Conservation (phyloP, 805 yeast species). For the Debaryomyces castellii region DNA sequence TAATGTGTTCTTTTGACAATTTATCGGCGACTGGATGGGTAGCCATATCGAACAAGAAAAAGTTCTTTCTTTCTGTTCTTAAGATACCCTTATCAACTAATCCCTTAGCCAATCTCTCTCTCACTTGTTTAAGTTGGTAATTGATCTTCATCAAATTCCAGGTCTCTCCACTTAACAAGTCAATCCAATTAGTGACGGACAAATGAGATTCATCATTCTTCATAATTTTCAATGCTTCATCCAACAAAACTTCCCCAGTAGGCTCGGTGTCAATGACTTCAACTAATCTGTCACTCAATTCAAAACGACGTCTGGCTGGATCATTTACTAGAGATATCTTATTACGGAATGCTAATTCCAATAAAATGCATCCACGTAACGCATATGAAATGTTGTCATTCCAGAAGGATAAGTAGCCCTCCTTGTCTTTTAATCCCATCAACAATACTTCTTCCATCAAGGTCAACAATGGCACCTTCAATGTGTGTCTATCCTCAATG, state of each 20-base stretch:
- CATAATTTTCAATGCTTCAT: constrained; percentile 90
- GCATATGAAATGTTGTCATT: constrained; percentile 97
- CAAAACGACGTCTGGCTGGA: constrained; percentile 86
- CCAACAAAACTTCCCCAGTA: constrained; percentile 93
- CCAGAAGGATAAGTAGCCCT: constrained; percentile 97
- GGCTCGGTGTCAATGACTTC: constrained; percentile 83
- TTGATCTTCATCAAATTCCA: constrained; percentile 95
- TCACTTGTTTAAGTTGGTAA: constrained; percentile 94
- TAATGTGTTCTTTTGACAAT: constrained; percentile 77
- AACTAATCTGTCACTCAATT: constrained; percentile 80
- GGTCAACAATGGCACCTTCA: constrained; percentile 70
- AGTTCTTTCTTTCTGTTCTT: constrained; percentile 93
- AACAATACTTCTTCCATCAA: constrained; percentile 95
- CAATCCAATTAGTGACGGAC: constrained; percentile 89
- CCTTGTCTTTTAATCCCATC: constrained; percentile 91
- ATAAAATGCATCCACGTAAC: constrained; percentile 85
- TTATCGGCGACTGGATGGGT: constrained; percentile 95
- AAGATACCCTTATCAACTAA: constrained; percentile 94
- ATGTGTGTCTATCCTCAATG: constrained; percentile 39
- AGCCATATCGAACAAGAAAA: constrained; percentile 95
- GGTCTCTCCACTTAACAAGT: constrained; percentile 89
- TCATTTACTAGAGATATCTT: constrained; percentile 88
- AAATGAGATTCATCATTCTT: constrained; percentile 76
- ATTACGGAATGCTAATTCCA: constrained; percentile 90
- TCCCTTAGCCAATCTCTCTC: constrained; percentile 95